phyloP scores from a whole-genome alignment of 73 alveolate genomes.

The Paramecium biaurelia region DNA sequence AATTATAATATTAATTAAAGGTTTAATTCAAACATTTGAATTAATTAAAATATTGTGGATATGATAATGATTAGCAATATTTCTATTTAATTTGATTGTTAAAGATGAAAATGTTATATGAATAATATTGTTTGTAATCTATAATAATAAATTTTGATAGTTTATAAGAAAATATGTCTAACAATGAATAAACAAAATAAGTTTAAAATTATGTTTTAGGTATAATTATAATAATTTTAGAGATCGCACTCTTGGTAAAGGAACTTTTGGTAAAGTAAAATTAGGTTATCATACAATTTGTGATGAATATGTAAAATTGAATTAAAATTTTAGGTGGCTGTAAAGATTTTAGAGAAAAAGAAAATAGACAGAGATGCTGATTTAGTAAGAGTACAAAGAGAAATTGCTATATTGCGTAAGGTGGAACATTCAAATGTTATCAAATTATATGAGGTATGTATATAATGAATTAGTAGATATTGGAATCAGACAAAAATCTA shows the following conservation, averaged over 20 bases:
- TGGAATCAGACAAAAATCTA: conserved; percentile 73
- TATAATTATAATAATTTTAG: background rate
- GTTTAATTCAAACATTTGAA: background rate
- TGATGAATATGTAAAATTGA: conserved; percentile 42
- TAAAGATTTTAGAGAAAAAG: conserved; percentile 49
- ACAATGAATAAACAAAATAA: background rate
- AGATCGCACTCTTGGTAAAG: conserved; percentile 41
- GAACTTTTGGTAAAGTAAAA: conserved; percentile 46
- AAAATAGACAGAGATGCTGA: conserved; percentile 42
- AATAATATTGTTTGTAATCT: background rate
- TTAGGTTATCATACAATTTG: conserved; percentile 19
- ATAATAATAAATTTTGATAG: background rate
- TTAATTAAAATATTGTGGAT: background rate
- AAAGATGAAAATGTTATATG: background rate
- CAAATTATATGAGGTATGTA: conserved; percentile 43
- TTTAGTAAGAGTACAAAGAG: conserved; percentile 43
- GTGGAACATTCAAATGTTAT: conserved; percentile 37
- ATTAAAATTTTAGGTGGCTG: conserved; percentile 36
- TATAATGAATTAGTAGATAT: conserved; percentile 1
- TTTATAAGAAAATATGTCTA: background rate
- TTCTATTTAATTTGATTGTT: background rate
- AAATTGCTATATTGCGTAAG: conserved; percentile 1
- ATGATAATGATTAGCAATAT: background rate
- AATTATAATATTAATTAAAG: background rate
- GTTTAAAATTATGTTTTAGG: conserved; percentile 35